phyloP scores from a whole-genome alignment of 1,139 yeast genomes.

The Hanseniaspora uvarum region DNA sequence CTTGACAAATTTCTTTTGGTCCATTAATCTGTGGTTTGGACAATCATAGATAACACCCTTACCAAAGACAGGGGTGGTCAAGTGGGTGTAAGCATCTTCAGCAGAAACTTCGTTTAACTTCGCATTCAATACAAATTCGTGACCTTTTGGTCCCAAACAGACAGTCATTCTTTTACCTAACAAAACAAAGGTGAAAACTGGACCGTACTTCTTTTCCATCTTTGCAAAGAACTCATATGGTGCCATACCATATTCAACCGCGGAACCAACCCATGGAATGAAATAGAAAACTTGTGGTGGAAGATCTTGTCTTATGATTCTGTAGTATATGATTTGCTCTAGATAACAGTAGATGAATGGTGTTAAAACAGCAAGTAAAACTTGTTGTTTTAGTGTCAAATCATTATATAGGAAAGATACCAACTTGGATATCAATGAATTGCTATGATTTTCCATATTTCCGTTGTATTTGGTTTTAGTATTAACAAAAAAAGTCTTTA shows the following conservation, averaged over 20 bases:
- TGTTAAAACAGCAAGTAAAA: conserved; percentile 26
- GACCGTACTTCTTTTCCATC: conserved; percentile 77
- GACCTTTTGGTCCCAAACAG: conserved; percentile 93
- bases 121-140: conserved; percentile 89
- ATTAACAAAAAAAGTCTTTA: no score
- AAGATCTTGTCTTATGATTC: conserved; percentile 53
- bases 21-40: conserved; percentile 89
- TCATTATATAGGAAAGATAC: conserved; percentile 9
- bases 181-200: conserved; percentile 77
- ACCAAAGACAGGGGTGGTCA: conserved; percentile 96
- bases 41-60: conserved; percentile 96
- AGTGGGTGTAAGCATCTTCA: conserved; percentile 87
- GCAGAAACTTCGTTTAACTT: conserved; percentile 85
- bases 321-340: conserved; percentile 60
- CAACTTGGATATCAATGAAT: conserved; percentile 7
- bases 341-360: conserved; percentile 49
- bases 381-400: conserved; percentile 25
- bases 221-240: conserved; percentile 81
- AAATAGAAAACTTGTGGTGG: conserved; percentile 86
- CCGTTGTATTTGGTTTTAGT: no score
- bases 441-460: conserved; percentile 4
- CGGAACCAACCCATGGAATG: conserved; percentile 94
- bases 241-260: conserved; percentile 77
- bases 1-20: conserved; percentile 94
- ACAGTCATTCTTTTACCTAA: conserved; percentile 93